A percentile compares a stretch with the other conserved stretches of the same genome.
phyloP scores from a whole-genome alignment of 1,139 yeast species.

The Scheffersomyces cryptocercus region DNA sequence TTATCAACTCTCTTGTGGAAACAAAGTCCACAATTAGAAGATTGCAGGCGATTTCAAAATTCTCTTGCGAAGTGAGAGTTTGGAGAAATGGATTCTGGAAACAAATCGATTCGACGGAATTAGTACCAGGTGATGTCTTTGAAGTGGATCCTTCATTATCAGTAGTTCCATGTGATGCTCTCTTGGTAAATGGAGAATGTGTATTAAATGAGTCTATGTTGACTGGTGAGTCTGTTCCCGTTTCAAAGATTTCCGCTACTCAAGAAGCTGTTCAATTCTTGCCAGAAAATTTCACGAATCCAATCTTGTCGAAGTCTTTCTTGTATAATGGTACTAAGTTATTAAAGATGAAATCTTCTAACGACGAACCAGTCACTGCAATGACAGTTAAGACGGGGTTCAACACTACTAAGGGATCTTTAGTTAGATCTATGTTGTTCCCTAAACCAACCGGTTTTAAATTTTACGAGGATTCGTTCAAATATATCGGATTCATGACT shows the following conservation, averaged over 20 bases:
- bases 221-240: slow-evolving; percentile 98
- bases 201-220: slow-evolving; percentile 94
- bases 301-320: slow-evolving; percentile 69
- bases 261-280: slow-evolving; percentile 60
- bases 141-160: slow-evolving; percentile 85
- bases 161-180: slow-evolving; percentile 84
- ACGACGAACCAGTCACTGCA: slow-evolving; percentile 79
- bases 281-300: slow-evolving; percentile 61
- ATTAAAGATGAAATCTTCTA: slow-evolving; percentile 69
- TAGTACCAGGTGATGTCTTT: slow-evolving; percentile 94
- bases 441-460: slow-evolving; percentile 95
- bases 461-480: slow-evolving; percentile 90
- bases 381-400: slow-evolving; percentile 89
- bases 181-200: slow-evolving; percentile 86
- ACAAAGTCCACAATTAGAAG: slow-evolving; percentile 76
- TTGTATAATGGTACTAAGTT: slow-evolving; percentile 87
- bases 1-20: slow-evolving; percentile 77
- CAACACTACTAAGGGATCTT: slow-evolving; percentile 93
- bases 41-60: slow-evolving; percentile 70
- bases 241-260: slow-evolving; percentile 71
- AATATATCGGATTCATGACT: slow-evolving; percentile 94
- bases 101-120: slow-evolving; percentile 71
- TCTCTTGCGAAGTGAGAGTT: slow-evolving; percentile 80
- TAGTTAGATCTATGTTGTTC: slow-evolving; percentile 91
- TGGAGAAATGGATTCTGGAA: slow-evolving; percentile 95